Evolutionary conservation across 1,139 yeast genomes (phyloP).

Genomic region (Hansenula sp.): DNA sequence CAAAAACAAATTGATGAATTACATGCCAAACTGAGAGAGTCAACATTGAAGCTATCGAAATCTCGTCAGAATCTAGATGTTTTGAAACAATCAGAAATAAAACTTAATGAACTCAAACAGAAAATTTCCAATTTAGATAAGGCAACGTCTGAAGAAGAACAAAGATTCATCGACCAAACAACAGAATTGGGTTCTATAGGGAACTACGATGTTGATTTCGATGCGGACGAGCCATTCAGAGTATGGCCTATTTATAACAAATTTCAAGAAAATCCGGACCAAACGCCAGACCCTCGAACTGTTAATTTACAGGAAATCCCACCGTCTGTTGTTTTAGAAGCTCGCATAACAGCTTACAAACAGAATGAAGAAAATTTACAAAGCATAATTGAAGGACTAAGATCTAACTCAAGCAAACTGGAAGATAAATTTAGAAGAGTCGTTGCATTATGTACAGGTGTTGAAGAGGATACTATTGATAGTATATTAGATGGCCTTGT

Average conservation of each 20-base stretch:
- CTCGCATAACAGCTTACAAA: constrained; percentile 77
- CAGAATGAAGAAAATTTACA: constrained; percentile 54
- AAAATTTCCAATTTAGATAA: constrained; percentile 51
- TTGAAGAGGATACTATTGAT: constrained; percentile 76
- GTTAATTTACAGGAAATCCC: constrained; percentile 39
- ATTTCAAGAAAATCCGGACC: constrained; percentile 34
- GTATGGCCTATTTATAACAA: constrained; percentile 54
- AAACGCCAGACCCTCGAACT: constrained; percentile 11
- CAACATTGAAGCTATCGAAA: constrained; percentile 42
- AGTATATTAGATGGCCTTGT: constrained; percentile 77
- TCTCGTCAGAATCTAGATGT: constrained; percentile 40
- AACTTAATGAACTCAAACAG: constrained; percentile 43
- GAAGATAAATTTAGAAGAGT: constrained; percentile 87
- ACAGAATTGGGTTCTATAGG: constrained; percentile 35
- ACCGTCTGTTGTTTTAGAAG: constrained; percentile 61
- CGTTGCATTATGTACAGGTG: constrained; percentile 87
- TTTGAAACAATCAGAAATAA: constrained; percentile 36
- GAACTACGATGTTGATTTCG: constrained; percentile 52
- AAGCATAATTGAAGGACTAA: constrained; percentile 44
- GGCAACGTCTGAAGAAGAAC: constrained; percentile 57
- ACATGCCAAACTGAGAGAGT: constrained; percentile 44
- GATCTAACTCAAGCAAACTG: constrained; percentile 53
- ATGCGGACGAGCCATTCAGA: constrained; percentile 85
- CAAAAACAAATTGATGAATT: constrained; percentile 40
- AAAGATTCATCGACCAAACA: constrained; percentile 39